A percentile compares a stretch with the other conserved stretches of the same genome.
Evolutionary conservation across 1,139 yeast species (phyloP).

Genomic region (Debaryomyces subglobosus): DNA sequence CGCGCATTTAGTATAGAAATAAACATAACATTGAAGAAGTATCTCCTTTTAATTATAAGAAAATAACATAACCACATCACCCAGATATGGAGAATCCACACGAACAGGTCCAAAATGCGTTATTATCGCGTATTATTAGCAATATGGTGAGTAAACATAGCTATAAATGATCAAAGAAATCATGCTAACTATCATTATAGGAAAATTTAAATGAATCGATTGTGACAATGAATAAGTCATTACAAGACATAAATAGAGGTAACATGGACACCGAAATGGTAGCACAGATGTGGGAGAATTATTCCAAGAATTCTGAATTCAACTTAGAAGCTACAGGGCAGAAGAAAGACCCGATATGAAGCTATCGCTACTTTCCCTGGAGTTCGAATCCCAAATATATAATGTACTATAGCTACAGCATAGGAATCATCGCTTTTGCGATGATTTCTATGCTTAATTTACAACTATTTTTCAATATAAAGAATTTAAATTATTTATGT

Average conservation of each 20-base stretch:
- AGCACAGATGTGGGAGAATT: conserved; percentile 82
- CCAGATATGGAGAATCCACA: conserved; percentile 81
- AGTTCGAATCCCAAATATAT: background rate
- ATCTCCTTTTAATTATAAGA: background rate
- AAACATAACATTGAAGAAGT: background rate
- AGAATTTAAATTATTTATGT: conserved; percentile 8
- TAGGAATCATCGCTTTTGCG: background rate
- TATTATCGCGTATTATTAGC: conserved; percentile 73
- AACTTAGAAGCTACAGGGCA: conserved; percentile 74
- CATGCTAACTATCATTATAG: conserved; percentile 26
- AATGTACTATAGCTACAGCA: background rate
- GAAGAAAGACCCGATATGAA: conserved; percentile 56
- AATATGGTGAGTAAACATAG: conserved; percentile 59
- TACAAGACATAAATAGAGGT: conserved; percentile 64
- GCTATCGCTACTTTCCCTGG: no score
- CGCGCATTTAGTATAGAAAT: conserved; percentile 1
- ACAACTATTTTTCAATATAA: conserved; percentile 3
- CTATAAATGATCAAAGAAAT: background rate
- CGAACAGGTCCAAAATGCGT: conserved; percentile 80
- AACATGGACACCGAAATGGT: conserved; percentile 74
- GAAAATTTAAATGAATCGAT: conserved; percentile 76
- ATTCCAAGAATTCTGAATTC: conserved; percentile 70
- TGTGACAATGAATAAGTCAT: conserved; percentile 58
- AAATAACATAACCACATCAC: background rate
- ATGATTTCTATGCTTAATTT: background rate